A percentile compares a stretch with the other conserved stretches of the same genome.
phyloP scores from a whole-genome alignment of 106 monocot species.

The Ottelia alismoides region DNA sequence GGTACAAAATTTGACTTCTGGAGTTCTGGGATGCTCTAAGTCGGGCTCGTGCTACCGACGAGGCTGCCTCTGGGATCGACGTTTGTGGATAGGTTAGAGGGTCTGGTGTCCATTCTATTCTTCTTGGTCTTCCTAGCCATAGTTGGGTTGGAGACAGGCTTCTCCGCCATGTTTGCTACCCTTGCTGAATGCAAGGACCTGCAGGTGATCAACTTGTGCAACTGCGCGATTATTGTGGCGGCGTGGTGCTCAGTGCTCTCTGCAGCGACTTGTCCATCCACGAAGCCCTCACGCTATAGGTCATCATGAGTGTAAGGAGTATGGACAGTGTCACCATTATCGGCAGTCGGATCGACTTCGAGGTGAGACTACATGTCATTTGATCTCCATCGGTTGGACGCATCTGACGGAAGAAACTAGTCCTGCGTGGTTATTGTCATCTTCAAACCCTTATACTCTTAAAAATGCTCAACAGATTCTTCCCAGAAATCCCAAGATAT shows the following conservation, averaged over 20 bases:
- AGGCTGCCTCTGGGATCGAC: slow-evolving; percentile 5
- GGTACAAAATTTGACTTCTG: too few relatives aligned
- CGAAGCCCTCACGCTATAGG: background rate
- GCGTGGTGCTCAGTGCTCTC: background rate
- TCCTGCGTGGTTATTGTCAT: too few relatives aligned
- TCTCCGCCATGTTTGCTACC: background rate
- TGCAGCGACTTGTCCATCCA: background rate
- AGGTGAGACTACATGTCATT: background rate
- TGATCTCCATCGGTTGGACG: background rate
- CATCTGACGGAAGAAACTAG: too few relatives aligned
- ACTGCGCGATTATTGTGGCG: background rate
- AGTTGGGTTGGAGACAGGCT: background rate
- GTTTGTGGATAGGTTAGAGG: slow-evolving; percentile 1
- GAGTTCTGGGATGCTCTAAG: background rate
- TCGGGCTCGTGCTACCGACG: slow-evolving; percentile 5
- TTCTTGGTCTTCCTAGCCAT: slow-evolving; percentile 2
- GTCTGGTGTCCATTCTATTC: background rate
- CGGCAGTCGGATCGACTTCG: background rate
- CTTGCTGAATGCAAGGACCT: background rate
- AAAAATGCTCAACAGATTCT: too few relatives aligned
- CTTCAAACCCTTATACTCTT: too few relatives aligned
- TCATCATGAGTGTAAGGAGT: slow-evolving; percentile 9
- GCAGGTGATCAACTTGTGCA: background rate
- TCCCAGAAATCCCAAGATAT: too few relatives aligned
- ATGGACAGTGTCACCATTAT: background rate